Evolutionary conservation across 768 basidiomycete species (phyloP).

Genomic region (Leucogyrophana mollusca): DNA sequence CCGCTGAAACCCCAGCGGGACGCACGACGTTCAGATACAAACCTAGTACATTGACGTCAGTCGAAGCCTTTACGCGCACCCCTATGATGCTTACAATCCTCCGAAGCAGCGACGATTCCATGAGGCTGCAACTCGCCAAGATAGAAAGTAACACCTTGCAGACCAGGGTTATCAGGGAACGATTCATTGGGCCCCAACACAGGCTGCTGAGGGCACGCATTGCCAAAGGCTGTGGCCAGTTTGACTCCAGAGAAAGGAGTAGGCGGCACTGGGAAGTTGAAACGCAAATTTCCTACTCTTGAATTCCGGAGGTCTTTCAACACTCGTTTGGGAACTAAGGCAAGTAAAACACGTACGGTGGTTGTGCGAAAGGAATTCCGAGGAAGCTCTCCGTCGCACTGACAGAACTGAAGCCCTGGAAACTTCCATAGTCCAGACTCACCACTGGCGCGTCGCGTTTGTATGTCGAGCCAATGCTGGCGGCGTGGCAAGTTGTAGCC

Average conservation of each 20-base stretch:
- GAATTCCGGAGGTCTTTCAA: neutral
- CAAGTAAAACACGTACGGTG: slow-evolving; percentile 6
- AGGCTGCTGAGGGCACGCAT: slow-evolving; percentile 38
- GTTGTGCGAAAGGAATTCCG: slow-evolving; percentile 15
- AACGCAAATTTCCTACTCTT: slow-evolving; percentile 16
- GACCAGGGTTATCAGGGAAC: slow-evolving; percentile 9
- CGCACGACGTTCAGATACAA: slow-evolving; percentile 12
- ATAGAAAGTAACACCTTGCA: slow-evolving; percentile 5
- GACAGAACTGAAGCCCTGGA: slow-evolving; percentile 13
- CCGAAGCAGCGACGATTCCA: slow-evolving; percentile 8
- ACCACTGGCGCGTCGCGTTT: slow-evolving; percentile 7
- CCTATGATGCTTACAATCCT: slow-evolving; percentile 12
- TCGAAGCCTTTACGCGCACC: too few species aligned
- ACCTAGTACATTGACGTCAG: neutral
- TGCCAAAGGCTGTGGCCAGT: slow-evolving; percentile 31
- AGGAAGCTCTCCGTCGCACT: slow-evolving; percentile 13
- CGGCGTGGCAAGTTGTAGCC: neutral
- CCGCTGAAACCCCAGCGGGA: slow-evolving; percentile 1
- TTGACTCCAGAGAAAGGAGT: slow-evolving; percentile 28
- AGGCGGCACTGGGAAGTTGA: slow-evolving; percentile 12
- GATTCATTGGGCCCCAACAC: neutral
- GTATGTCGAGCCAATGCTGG: neutral
- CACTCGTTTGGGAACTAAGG: neutral
- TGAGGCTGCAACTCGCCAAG: slow-evolving; percentile 2
- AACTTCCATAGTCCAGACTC: slow-evolving; percentile 16